Base-by-base conservation (phyloP, 202 grass and related monocot species). In the Setaria viridis region DNA sequence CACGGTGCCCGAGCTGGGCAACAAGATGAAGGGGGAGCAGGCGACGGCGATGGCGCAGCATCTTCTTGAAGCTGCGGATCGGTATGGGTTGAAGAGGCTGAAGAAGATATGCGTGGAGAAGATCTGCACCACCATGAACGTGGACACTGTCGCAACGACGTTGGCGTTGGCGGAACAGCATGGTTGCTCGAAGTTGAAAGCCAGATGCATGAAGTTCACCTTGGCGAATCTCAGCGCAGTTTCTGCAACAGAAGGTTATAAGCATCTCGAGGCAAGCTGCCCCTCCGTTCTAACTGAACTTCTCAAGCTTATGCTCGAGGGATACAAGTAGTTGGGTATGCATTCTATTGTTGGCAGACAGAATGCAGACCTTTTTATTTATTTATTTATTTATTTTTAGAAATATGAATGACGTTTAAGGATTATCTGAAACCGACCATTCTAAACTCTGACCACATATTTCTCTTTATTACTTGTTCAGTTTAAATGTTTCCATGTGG, bases 161-260 rank as follows among this genome's bases (percentile, higher is more conserved):
- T 51, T 93, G 56, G 71, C 54, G 6, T 30, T 87, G 34, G 91
- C 84, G 2, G 84, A 87, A 54, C 79, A 65, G 45, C 91, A 87
- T 1, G 70, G 79, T 1, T 92, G 81, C 50, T 32, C 48, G 12
- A 2, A 59, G 56, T 84, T 92, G 32, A 87, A 87, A 72, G 49
- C 57, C 17, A 58, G 19, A 46, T 93, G 87, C n/a, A 34, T 89
- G 4, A 45, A 85, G 30, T 78, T 90, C 56, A 60, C 89, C 33
- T 0, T 4, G 29, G 32, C 20, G 25, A 83, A 25, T 43, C 1
- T 43, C 42, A 7, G 42, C 42, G 53, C 16, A 0, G 62, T 87
- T 20, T 30, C 58, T 9, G 58, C 29, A 4, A 74, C 75, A 0
- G 86, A 78, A 29, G 67, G 65, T 0, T 88, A 56, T 47, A 86